Base-by-base conservation (phyloP, 805 yeast genomes). In the Saccharomycopsis sp. region DNA sequence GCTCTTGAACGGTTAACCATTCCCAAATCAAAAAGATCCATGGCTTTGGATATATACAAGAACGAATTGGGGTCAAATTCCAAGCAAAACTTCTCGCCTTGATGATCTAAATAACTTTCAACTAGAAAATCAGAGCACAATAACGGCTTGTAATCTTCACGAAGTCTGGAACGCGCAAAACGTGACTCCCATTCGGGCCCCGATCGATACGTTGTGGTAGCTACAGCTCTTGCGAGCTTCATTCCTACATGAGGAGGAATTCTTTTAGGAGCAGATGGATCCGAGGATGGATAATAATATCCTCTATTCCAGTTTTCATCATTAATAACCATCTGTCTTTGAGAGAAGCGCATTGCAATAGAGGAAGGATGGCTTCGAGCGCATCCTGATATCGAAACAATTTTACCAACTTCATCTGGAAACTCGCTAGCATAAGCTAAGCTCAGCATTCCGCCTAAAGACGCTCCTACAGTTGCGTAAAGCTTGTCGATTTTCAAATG, bases 401-500 rank as follows among this genome's bases (percentile, higher is more conserved):
- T 78, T 56, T 86, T 84, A 3, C 78, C 80, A 2, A 91, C 97
- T 58, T 78, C 80, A 53, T 86, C 85, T 0, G 96, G 87, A 66
- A 87, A 92, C 67, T 87, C 96, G 68, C 83, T 79, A 0, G 90
- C 96, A 70, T 84, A 89, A 0, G 97, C 96, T 57, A 92, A 77
- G 7, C 93, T 85, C 73, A 91, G 97, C 97, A 92, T 90, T n/a
- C 97, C 97, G n/a, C 97, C 97, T 96, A 92, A 89, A 0, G 96
- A 89, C 1, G 96, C 85, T 3, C 97, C 97, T 5, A 92, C 83
- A 1, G 89, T 81, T 1, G 96, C 96, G 70, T 83, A 81, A 24
- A 92, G 72, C 68, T 82, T 86, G 1, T 65, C 53, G 34, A 87
- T 86, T 0, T 85, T 84, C 59, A 91, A 82, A 52, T 79, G 82